phyloP scores from a whole-genome alignment of 1,284 basidiomycete species.

The Neolentinus lepideus region DNA sequence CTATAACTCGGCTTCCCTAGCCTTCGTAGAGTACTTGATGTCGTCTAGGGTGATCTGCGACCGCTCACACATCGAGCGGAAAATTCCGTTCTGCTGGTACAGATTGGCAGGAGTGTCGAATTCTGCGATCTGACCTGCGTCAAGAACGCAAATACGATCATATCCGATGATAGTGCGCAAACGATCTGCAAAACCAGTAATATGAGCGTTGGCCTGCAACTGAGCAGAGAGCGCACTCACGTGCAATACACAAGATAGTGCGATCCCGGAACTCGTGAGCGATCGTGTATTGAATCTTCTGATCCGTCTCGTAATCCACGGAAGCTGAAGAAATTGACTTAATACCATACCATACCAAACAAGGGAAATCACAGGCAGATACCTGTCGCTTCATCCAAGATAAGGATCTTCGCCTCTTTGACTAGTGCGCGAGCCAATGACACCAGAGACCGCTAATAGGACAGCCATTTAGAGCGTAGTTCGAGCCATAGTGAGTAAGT shows the following conservation, averaged over 20 bases:
- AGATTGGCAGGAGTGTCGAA: conserved; percentile 71
- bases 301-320: conserved; percentile 79
- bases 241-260: conserved; percentile 78
- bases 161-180: conserved; percentile 71
- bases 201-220: not conserved
- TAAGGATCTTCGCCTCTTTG: conserved; percentile 69
- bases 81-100: conserved; percentile 55
- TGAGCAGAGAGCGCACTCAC: conserved; percentile 28
- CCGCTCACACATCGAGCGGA: conserved; percentile 68
- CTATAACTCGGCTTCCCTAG: not conserved
- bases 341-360: conserved; percentile 8
- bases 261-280: conserved; percentile 73
- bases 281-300: conserved; percentile 84
- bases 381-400: conserved; percentile 74
- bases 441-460: conserved; percentile 62
- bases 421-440: conserved; percentile 79
- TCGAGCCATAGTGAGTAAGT: not conserved
- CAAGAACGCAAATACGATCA: conserved; percentile 72
- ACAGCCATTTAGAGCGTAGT: not conserved
- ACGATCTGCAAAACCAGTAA: conserved; percentile 38
- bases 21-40: conserved; percentile 37
- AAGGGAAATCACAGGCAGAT: not conserved
- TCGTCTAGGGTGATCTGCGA: conserved; percentile 65
- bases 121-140: conserved; percentile 59
- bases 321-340: conserved; percentile 47